Base-by-base conservation (phyloP, 2,329 filamentous ascomycete species). In the Monilinia laxa region DNA sequence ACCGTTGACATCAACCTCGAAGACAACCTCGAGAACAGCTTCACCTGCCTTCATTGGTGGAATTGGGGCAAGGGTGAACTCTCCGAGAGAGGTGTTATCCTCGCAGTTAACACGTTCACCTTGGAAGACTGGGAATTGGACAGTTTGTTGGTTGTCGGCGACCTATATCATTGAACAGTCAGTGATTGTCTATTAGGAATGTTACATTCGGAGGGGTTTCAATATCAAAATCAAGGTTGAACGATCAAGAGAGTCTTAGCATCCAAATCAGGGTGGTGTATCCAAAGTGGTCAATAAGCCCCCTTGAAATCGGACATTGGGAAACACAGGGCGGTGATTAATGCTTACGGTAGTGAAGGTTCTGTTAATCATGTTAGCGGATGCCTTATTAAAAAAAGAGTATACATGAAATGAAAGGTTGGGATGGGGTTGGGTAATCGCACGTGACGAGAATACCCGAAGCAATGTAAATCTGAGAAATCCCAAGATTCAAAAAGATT, bases 1-100 rank as follows among this genome's bases (percentile, higher is more conserved):
- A 90, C 95, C 95, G 86, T 99, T 99, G 87, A 97, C 95, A 75
- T 99, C 95, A 78, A 99, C 95, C 85, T 99, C 95, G 83, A 99
- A 98, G 80, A 98, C 93, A 75, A 94, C 91, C 84, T 99, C 95
- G 56, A 99, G 90, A 73, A 96, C 93, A 75, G 95, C 91, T 79
- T 99, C 95, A 80, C 95, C 67, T 84, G 68, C 65, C 53, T 69
- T 69, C 92, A 97, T 89, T 84, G 93, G 81, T 85, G 94, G 86
- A 72, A 89, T 89, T 56, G 94, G 95, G 74, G 93, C 90, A 70
- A 99, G 85, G 68, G 94, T 97, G 82, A 98, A 99, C 83, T 98
- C 95, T 80, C 95, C 95, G 67, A 98, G 87, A 35, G 91, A 96
- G 72, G 94, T 98, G 87, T 99, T 99, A 81, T 98, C 93, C 79